Base-by-base conservation (phyloP, 2,329 filamentous ascomycete species). In the Raffaelea ambrosiae region DNA sequence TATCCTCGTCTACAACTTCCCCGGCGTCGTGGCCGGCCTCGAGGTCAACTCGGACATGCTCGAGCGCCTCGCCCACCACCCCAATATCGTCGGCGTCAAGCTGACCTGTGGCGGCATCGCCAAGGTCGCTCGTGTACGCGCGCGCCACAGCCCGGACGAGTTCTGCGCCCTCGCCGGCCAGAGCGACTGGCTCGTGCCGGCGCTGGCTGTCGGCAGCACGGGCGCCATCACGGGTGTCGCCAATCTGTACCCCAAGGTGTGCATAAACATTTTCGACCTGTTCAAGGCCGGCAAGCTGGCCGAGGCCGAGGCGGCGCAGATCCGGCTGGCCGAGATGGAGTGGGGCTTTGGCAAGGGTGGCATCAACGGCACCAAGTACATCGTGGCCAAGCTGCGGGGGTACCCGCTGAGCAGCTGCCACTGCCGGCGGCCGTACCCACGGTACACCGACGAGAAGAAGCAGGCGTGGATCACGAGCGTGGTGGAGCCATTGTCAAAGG, bases 91-190 rank as follows among this genome's bases (percentile, higher is more conserved):
- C 23, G 74, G 74, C 31, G 72, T 69, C 58, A 77, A 77, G 56
- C 59, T 77, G 46, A 76, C 74, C 18, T 76, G 72, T 48, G 84
- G 81, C 13, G 80, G 78, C 55, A 83, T 84, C 29, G 82, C 79
- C 44, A 87, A 87, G 63, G 73, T 86, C 43, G 76, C 78, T 2
- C 70, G 83, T 7, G 70, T 87, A 2, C 50, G 60, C n/a, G 64
- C 65, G 1, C 53, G 61, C 49, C 66, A 82, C 53, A 61, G 69
- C 0, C 63, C 73, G 0, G 66, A 74, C 1, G 62, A 73, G 8
- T 88, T 88, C 58, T 76, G 80, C 2, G 77, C 79, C 1, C 85
- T 79, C 56, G 83, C 82, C 0, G 85, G 84, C 0, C 83, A 87
- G 63, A 78, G 76, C 3, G 84, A 88, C 59, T 88, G 84, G 63